A percentile compares a stretch with the other conserved stretches of the same genome.
Conservation (phyloP, 768 basidiomycete genomes). For the Suillus variegatus region DNA sequence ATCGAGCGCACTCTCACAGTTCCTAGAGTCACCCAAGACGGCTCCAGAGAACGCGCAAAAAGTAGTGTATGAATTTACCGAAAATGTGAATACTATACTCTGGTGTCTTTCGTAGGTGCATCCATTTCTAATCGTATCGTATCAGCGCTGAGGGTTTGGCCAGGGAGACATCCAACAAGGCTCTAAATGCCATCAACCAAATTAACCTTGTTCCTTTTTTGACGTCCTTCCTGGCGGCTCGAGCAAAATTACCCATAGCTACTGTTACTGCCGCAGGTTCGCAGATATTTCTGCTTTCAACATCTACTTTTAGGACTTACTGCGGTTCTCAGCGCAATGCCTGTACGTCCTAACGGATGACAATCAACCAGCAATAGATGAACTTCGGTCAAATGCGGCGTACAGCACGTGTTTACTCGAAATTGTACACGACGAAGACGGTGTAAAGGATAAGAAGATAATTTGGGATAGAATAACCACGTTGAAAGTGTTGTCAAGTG, state of each 20-base stretch:
- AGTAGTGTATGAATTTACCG: slow-evolving; percentile 84
- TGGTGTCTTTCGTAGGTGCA: slow-evolving; percentile 94
- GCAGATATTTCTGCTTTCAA: slow-evolving; percentile 14
- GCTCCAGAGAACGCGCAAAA: slow-evolving; percentile 70
- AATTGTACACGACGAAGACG: slow-evolving; percentile 45
- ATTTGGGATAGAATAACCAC: slow-evolving; percentile 50
- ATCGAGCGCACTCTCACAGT: slow-evolving; percentile 68
- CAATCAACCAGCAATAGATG: slow-evolving; percentile 72
- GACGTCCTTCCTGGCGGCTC: slow-evolving; percentile 82
- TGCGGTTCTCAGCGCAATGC: slow-evolving; percentile 67
- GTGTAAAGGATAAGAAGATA: slow-evolving; percentile 39
- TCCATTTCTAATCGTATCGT: slow-evolving; percentile 7
- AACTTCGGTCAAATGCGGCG: slow-evolving; percentile 58
- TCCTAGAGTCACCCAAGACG: slow-evolving; percentile 58
- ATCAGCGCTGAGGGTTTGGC: slow-evolving; percentile 22
- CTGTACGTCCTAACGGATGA: slow-evolving; percentile 93
- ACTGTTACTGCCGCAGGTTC: slow-evolving; percentile 83
- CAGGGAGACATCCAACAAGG: slow-evolving; percentile 93
- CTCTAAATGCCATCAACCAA: slow-evolving; percentile 82
- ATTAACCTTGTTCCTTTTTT: slow-evolving; percentile 80
- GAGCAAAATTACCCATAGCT: slow-evolving; percentile 64
- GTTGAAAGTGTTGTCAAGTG: slow-evolving; percentile 70
- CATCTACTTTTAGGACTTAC: background rate
- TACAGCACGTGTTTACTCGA: slow-evolving; percentile 68
- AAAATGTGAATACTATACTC: slow-evolving; percentile 88